Evolutionary conservation across 306 rosid genomes (phyloP).

Genomic region (Begonia masoniana): DNA sequence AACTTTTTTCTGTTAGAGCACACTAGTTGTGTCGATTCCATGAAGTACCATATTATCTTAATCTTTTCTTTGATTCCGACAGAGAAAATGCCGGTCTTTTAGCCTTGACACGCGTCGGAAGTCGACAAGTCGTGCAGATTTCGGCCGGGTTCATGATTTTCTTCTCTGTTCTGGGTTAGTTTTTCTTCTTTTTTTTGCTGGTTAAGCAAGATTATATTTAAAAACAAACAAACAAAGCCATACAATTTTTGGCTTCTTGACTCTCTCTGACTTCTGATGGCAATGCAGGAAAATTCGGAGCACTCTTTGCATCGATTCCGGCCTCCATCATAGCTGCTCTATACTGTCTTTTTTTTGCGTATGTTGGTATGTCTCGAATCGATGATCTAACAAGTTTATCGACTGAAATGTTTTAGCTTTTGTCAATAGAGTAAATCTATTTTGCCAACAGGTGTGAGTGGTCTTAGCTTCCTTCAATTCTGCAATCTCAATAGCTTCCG

Average conservation of each 20-base stretch:
- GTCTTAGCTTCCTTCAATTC: conserved; percentile 87
- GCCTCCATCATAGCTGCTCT: not conserved
- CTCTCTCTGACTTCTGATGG: not conserved
- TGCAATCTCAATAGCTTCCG: conserved; percentile 88
- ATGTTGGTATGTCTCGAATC: conserved; percentile 1
- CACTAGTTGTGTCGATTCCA: not conserved
- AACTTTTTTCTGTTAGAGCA: conserved; percentile 3
- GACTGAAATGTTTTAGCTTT: too few relatives aligned
- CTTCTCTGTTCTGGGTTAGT: conserved; percentile 88
- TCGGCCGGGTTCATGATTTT: conserved; percentile 98
- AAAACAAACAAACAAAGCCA: too few relatives aligned
- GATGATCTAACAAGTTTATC: not conserved
- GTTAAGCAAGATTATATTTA: too few relatives aligned
- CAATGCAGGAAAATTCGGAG: conserved; percentile 8
- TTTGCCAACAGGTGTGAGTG: conserved; percentile 41
- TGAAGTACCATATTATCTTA: conserved; percentile 3
- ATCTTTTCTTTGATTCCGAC: not conserved
- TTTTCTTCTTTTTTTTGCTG: not conserved
- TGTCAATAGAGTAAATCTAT: too few relatives aligned
- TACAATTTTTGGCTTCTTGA: too few relatives aligned
- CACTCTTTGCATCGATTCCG: conserved; percentile 1
- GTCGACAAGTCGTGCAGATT: conserved; percentile 95
- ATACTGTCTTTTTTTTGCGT: conserved; percentile 4
- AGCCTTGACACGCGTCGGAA: conserved; percentile 92
- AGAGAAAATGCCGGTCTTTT: conserved; percentile 98